These are phyloP conservation scores for Pachysandra terminalis DNA, from an alignment of 164 flowering plant species.

Conservation along the genomic window DNA sequence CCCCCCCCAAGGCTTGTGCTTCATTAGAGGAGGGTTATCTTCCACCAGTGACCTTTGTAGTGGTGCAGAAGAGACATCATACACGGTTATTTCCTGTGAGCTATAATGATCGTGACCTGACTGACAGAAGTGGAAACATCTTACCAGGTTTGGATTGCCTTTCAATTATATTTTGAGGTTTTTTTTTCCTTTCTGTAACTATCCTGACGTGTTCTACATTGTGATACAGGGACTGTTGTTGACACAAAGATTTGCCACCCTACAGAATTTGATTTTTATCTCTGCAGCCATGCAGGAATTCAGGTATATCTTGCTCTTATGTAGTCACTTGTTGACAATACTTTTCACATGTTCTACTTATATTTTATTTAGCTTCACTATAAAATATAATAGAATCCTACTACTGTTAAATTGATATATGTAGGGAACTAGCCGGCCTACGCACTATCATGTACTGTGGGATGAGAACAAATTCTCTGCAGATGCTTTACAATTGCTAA, in stretches of 20 bases:
- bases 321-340: too few species aligned
- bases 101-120: not conserved
- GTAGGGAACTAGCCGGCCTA: constrained; percentile 81
- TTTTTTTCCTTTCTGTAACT: not conserved
- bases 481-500: constrained; percentile 48
- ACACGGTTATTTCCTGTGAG: not conserved
- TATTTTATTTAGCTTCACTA: too few species aligned
- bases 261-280: constrained; percentile 80
- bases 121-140: constrained; percentile 3
- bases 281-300: constrained; percentile 93
- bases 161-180: not conserved
- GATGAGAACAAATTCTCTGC: constrained; percentile 77
- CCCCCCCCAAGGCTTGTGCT: not conserved
- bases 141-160: not conserved
- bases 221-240: constrained; percentile 73
- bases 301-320: constrained; percentile 45
- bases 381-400: too few species aligned
- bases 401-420: not conserved
- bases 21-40: not conserved
- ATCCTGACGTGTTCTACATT: not conserved
- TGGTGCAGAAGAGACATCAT: constrained; percentile 4
- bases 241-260: constrained; percentile 87
- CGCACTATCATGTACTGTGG: constrained; percentile 76
- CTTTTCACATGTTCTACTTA: too few species aligned
- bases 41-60: not conserved